phyloP scores from a whole-genome alignment of 495 filamentous ascomycete genomes.

The Neurospora sp. region DNA sequence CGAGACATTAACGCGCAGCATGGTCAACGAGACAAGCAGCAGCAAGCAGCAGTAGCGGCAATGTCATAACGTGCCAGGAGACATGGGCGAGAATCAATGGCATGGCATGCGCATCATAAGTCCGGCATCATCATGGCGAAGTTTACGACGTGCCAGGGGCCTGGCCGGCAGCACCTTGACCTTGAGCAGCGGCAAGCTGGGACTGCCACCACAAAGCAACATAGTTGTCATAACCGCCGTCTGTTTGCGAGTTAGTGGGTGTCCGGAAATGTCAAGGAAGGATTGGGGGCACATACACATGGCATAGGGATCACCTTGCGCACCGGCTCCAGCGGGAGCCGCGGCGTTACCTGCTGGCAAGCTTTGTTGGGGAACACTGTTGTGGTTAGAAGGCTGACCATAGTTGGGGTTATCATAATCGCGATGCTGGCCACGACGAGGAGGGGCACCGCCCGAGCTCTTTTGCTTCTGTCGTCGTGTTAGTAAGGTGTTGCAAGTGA shows the following conservation, averaged over 20 bases:
- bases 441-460: constrained; percentile 37
- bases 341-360: constrained; percentile 11
- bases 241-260: constrained; percentile 8
- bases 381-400: constrained; percentile 20
- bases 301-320: constrained; percentile 22
- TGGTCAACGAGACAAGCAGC: constrained; percentile 2
- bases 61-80: constrained; percentile 17
- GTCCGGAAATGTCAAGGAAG: neutral
- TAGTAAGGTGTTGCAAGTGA: constrained; percentile 11
- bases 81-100: constrained; percentile 17
- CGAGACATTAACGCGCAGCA: constrained; percentile 2
- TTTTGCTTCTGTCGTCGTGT: constrained; percentile 37
- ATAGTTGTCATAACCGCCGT: constrained; percentile 27
- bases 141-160: constrained; percentile 21
- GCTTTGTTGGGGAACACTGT: constrained; percentile 12
- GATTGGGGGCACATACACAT: constrained; percentile 15
- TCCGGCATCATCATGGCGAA: constrained; percentile 8
- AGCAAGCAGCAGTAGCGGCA: constrained; percentile 6
- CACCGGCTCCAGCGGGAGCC: constrained; percentile 13
- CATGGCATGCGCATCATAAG: constrained; percentile 21
- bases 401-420: constrained; percentile 37
- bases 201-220: constrained; percentile 25
- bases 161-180: constrained; percentile 15
- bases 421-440: constrained; percentile 31
- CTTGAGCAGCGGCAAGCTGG: constrained; percentile 17